Conservation (phyloP, 108 stramenopile species). For the Cyclotella baltica region DNA sequence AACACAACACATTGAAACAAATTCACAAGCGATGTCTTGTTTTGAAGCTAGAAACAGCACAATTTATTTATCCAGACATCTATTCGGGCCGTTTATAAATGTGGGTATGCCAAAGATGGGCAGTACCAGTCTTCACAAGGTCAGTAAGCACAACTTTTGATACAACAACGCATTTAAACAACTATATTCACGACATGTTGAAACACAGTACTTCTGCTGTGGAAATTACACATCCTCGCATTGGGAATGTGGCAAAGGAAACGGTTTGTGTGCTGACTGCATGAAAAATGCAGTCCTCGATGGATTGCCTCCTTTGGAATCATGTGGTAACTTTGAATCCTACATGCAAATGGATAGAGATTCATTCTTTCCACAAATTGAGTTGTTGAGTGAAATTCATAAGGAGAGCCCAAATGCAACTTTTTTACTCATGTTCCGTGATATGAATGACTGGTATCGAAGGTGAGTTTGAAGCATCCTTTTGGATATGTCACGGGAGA, state of each 20-base stretch:
- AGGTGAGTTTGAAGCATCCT: constrained; percentile 1
- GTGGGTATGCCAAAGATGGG: constrained; percentile 45
- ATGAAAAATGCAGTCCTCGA: constrained; percentile 16
- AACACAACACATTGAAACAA: no score
- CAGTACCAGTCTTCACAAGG: constrained; percentile 20
- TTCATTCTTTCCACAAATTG: constrained; percentile 43
- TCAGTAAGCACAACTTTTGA: no score
- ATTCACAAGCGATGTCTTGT: no score
- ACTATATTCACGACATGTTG: neutral
- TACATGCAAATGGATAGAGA: constrained; percentile 42
- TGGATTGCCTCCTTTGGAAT: constrained; percentile 29
- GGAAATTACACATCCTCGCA: constrained; percentile 33
- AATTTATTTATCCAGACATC: neutral
- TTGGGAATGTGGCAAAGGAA: constrained; percentile 29
- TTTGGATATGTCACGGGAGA: constrained; percentile 8
- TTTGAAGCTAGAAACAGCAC: constrained; percentile 24
- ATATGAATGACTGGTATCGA: constrained; percentile 31
- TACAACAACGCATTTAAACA: no score
- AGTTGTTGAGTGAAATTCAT: constrained; percentile 32
- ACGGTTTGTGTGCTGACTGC: constrained; percentile 28
- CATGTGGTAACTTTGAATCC: constrained; percentile 30
- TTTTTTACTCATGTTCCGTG: constrained; percentile 36
- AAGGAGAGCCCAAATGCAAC: constrained; percentile 42
- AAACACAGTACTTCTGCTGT: constrained; percentile 35
- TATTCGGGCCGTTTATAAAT: constrained; percentile 27